A percentile compares a stretch with the other conserved stretches of the same genome.
Conservation (phyloP, 2,329 filamentous ascomycete genomes). For the Hawksworthiomyces lignivorus region DNA sequence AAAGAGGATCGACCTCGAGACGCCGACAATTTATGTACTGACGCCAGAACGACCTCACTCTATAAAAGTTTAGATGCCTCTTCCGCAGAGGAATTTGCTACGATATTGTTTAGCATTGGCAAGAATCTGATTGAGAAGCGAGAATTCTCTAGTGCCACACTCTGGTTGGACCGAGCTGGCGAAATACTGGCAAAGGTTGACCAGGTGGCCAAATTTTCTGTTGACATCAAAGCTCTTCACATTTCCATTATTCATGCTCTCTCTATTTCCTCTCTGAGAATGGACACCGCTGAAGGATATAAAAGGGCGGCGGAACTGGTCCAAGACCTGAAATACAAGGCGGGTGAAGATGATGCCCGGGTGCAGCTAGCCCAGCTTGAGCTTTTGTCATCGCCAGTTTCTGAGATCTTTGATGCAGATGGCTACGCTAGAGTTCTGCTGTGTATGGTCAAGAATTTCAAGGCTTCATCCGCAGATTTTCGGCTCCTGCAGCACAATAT, state of each 20-base stretch:
- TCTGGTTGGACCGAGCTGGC: constrained; percentile 67
- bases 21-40: constrained; percentile 65
- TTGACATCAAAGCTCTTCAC: constrained; percentile 49
- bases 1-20: constrained; percentile 64
- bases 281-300: constrained; percentile 34
- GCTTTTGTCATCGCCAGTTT: constrained; percentile 43
- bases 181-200: constrained; percentile 49
- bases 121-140: constrained; percentile 44
- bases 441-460: constrained; percentile 46
- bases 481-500: constrained; percentile 61
- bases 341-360: constrained; percentile 52
- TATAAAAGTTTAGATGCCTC: constrained; percentile 34
- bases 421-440: constrained; percentile 47
- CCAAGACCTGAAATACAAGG: constrained; percentile 52
- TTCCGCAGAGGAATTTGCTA: constrained; percentile 54
- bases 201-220: constrained; percentile 43
- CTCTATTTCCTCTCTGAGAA: constrained; percentile 46
- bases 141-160: constrained; percentile 48
- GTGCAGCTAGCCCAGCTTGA: constrained; percentile 64
- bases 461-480: constrained; percentile 54
- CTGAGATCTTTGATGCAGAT: constrained; percentile 39
- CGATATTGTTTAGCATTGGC: constrained; percentile 67
- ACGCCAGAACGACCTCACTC: constrained; percentile 41
- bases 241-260: constrained; percentile 58
- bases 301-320: constrained; percentile 50